Evolutionary conservation across 768 basidiomycete genomes (phyloP).

Genomic region (Galerina marginata): DNA sequence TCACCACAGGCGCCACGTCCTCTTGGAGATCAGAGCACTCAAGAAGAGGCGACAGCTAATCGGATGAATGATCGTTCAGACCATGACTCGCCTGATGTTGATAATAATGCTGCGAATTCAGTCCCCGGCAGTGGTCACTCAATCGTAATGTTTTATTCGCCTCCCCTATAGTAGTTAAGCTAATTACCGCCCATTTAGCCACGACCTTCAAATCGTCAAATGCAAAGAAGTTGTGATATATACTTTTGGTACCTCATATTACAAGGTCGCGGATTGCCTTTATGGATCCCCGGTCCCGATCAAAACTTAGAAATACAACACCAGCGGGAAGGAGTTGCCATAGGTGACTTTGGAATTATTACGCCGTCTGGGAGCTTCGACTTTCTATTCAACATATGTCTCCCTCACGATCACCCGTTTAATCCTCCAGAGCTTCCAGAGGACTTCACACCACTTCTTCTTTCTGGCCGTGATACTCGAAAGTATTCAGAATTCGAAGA

Average conservation of each 20-base stretch:
- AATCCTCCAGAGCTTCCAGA: slow-evolving; percentile 18
- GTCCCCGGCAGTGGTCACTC: no score
- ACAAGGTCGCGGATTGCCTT: slow-evolving; percentile 21
- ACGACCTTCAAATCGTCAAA: no score
- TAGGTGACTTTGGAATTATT: slow-evolving; percentile 27
- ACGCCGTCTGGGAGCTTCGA: slow-evolving; percentile 18
- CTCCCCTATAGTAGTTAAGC: no score
- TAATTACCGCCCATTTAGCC: no score
- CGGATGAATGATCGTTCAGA: no score
- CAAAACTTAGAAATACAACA: slow-evolving; percentile 14
- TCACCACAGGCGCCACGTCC: no score
- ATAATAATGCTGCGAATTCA: no score
- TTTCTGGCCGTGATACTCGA: slow-evolving; percentile 8
- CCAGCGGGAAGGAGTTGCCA: slow-evolving; percentile 15
- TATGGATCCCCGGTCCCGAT: slow-evolving; percentile 25
- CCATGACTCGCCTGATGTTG: no score
- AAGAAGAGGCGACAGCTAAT: no score
- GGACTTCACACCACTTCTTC: slow-evolving; percentile 12
- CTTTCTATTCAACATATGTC: slow-evolving; percentile 26
- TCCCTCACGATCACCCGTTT: slow-evolving; percentile 17
- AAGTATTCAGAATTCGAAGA: slow-evolving; percentile 9
- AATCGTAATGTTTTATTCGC: no score
- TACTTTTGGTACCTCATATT: slow-evolving; percentile 21
- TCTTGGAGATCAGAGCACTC: no score
- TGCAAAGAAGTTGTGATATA: slow-evolving; percentile 4